Base-by-base conservation (phyloP, 805 yeast genomes). In the Tetrapisispora taiwanensis region DNA sequence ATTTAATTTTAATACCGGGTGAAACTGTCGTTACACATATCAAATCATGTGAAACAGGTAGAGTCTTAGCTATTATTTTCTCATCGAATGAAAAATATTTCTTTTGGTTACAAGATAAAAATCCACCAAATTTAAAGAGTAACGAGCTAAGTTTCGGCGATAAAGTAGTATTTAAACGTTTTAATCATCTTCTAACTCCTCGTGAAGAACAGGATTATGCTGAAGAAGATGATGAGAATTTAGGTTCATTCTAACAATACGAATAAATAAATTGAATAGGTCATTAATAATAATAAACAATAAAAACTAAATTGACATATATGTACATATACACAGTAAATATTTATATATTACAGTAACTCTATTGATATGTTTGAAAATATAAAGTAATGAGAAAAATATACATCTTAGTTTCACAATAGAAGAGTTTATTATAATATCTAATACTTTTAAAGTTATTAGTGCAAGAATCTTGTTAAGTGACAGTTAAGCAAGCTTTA, bases 1-100 rank as follows among this genome's bases (percentile, higher is more conserved):
- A 68, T 41, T 69, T 84, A 49, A 72, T 84, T 54, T 73, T 87
- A 39, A 79, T 86, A 50, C 92, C 94, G 0, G 95, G 94, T 7
- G 95, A 86, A 53, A 89, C 86, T 39, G 74, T 79, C 39, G 84
- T 88, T 78, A 73, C 76, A 45, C 82, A 74, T 39, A 78, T 84
- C 36, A 66, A 70, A 42, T 76, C 87, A 13, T 81, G 92, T 61
- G 71, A 66, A 37, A 76, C 84, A 2, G 95, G 95, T 22, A 71
- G 95, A 47, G 85, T 86, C 18, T 81, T 79, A 52, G 79, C 80
- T 28, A 68, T 82, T 61, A 73, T 79, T 42, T 81, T 81, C 62
- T 72, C 81, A 46, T 75, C 86, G 6, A 84, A 83, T 45, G 79
- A 81, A 48, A 68, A 71, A 46, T 59, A 65, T 49, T 52, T 71